Conservation (phyloP, 129 eudicot species). For the Escallonia herrerae region DNA sequence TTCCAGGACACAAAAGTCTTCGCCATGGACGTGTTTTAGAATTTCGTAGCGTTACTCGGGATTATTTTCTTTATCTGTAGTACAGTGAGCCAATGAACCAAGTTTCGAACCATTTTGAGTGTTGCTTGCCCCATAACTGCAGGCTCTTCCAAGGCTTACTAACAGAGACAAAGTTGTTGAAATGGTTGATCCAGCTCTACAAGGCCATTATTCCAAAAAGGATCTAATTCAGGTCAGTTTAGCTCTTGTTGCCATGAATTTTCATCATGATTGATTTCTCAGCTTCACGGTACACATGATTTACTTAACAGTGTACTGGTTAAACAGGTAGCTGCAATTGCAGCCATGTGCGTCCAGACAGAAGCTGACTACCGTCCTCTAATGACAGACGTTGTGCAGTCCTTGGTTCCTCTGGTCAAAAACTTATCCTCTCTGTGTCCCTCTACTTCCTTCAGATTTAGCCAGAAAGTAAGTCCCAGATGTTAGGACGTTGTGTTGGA, state of each 20-base stretch:
- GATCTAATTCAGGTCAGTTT: constrained; percentile 77
- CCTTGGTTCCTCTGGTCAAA: constrained; percentile 70
- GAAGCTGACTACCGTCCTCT: constrained; percentile 94
- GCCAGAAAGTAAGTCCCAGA: constrained; percentile 51
- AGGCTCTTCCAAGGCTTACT: constrained; percentile 95
- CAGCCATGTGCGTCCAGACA: constrained; percentile 90
- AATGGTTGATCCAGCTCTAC: constrained; percentile 77
- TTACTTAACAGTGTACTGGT: neutral
- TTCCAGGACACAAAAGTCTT: no score
- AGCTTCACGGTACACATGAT: neutral
- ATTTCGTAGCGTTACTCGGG: no score
- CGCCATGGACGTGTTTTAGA: no score
- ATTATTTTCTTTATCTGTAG: no score
- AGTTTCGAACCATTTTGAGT: neutral
- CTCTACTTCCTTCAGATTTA: constrained; percentile 49
- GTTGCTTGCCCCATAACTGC: neutral
- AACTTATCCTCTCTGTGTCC: constrained; percentile 39
- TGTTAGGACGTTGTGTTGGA: constrained; percentile 15
- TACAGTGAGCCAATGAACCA: neutral
- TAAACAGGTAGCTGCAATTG: constrained; percentile 78
- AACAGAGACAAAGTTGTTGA: constrained; percentile 64
- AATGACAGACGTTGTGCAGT: constrained; percentile 93
- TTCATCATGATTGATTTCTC: no score
- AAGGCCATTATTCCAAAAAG: constrained; percentile 56
- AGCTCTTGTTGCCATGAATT: neutral